A percentile compares a stretch with the other conserved stretches of the same genome.
These are phyloP conservation scores for Pyrenophora graminea DNA, from an alignment of 2,329 filamentous ascomycete species.

Conservation along the genomic window DNA sequence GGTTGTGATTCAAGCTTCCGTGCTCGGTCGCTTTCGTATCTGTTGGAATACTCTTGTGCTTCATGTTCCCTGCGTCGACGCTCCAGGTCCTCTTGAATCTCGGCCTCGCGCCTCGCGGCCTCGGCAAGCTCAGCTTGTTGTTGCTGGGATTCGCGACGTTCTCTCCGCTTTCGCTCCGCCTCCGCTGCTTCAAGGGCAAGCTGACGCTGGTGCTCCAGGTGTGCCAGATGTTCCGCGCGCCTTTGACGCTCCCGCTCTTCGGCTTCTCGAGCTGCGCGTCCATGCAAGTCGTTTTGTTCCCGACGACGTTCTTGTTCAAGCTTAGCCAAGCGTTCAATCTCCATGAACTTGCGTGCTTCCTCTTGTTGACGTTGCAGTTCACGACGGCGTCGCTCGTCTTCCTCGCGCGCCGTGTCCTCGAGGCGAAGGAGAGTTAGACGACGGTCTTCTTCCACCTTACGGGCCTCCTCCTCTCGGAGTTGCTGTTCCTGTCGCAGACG, in stretches of 20 bases:
- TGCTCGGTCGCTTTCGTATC: constrained; percentile 30
- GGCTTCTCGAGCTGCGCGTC: constrained; percentile 34
- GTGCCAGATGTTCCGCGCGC: constrained; percentile 26
- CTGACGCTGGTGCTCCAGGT: constrained; percentile 34
- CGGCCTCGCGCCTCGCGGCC: constrained; percentile 34
- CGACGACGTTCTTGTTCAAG: constrained; percentile 36
- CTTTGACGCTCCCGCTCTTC: constrained; percentile 38
- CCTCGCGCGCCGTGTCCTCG: constrained; percentile 9
- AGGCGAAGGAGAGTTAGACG: constrained; percentile 5
- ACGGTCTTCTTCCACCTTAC: constrained; percentile 5
- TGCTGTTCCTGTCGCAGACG: constrained; percentile 29
- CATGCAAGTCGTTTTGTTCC: constrained; percentile 30
- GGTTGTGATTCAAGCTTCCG: constrained; percentile 34
- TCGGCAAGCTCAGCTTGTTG: constrained; percentile 32
- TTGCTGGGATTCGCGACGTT: constrained; percentile 33
- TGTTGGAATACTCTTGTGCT: constrained; percentile 26
- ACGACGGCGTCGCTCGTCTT: constrained; percentile 19
- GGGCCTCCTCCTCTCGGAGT: constrained; percentile 21
- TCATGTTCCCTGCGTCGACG: constrained; percentile 34
- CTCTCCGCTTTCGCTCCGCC: constrained; percentile 31
- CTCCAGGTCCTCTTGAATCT: constrained; percentile 33
- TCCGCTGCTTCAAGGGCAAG: constrained; percentile 27
- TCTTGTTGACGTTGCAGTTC: constrained; percentile 37
- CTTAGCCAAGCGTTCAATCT: constrained; percentile 34
- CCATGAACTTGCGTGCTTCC: constrained; percentile 33